Evolutionary conservation across 1,139 yeast genomes (phyloP).

Genomic region (Pichia sp.): DNA sequence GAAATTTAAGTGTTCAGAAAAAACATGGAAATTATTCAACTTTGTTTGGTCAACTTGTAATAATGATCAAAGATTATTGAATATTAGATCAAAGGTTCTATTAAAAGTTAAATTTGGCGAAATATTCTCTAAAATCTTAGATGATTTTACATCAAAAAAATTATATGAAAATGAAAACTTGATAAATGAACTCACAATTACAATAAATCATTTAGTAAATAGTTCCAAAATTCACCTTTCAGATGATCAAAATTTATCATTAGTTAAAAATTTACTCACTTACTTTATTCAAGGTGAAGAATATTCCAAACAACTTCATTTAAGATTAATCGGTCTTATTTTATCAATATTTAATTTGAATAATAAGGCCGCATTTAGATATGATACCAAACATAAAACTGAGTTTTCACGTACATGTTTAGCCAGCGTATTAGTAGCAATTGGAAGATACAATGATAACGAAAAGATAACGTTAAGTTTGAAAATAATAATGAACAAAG

Average conservation of each 20-base stretch:
- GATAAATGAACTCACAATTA: constrained; percentile 9
- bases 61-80: constrained; percentile 6
- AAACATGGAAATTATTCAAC: constrained; percentile 44
- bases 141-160: constrained; percentile 10
- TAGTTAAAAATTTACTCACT: constrained; percentile 16
- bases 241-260: constrained; percentile 23
- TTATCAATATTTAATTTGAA: constrained; percentile 18
- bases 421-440: constrained; percentile 16
- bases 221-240: constrained; percentile 26
- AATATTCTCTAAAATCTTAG: constrained; percentile 22
- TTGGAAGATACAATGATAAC: not conserved
- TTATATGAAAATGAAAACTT: constrained; percentile 8
- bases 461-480: constrained; percentile 2
- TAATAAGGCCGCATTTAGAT: constrained; percentile 20
- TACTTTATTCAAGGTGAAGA: constrained; percentile 3
- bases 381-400: constrained; percentile 22
- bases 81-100: constrained; percentile 22
- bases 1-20: constrained; percentile 37
- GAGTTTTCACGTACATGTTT: constrained; percentile 22
- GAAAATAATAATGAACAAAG: constrained; percentile 14
- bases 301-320: not conserved
- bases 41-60: constrained; percentile 35
- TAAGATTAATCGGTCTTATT: constrained; percentile 7
- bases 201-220: constrained; percentile 14
- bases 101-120: constrained; percentile 35